Conservation (phyloP, 75 land plant species). For the Cupressus sempervirens region DNA sequence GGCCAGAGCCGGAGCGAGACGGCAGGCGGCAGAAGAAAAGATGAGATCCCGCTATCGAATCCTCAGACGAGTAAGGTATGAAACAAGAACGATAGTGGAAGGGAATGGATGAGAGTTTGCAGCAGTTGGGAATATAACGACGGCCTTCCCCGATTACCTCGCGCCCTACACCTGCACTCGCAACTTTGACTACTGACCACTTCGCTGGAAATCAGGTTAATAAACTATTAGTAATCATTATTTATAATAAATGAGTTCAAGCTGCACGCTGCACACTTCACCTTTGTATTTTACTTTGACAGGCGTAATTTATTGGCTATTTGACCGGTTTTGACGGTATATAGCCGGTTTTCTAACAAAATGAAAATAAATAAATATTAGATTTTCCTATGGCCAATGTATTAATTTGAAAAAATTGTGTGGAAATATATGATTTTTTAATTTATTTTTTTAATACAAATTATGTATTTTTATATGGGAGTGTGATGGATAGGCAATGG, state of each 20-base stretch:
- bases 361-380: too few relatives aligned
- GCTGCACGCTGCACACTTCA: not conserved
- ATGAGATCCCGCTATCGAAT: not conserved
- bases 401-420: too few relatives aligned
- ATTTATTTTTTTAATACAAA: too few relatives aligned
- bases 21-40: not conserved
- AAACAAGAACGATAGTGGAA: not conserved
- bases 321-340: too few relatives aligned
- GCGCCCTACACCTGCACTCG: not conserved
- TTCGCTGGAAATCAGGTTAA: not conserved
- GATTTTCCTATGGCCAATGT: too few relatives aligned
- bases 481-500: too few relatives aligned
- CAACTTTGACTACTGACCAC: constrained; percentile 1
- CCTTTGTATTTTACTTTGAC: too few relatives aligned
- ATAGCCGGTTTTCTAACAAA: too few relatives aligned
- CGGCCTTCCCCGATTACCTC: not conserved
- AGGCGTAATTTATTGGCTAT: too few relatives aligned
- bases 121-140: not conserved
- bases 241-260: not conserved
- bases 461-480: too few relatives aligned
- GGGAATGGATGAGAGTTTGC: not conserved
- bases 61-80: not conserved
- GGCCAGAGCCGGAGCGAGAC: too few relatives aligned
- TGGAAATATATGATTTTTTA: too few relatives aligned
- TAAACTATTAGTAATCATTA: not conserved